Base-by-base conservation (phyloP, 2,329 filamentous ascomycete genomes). In the Aspergillus ibericus region DNA sequence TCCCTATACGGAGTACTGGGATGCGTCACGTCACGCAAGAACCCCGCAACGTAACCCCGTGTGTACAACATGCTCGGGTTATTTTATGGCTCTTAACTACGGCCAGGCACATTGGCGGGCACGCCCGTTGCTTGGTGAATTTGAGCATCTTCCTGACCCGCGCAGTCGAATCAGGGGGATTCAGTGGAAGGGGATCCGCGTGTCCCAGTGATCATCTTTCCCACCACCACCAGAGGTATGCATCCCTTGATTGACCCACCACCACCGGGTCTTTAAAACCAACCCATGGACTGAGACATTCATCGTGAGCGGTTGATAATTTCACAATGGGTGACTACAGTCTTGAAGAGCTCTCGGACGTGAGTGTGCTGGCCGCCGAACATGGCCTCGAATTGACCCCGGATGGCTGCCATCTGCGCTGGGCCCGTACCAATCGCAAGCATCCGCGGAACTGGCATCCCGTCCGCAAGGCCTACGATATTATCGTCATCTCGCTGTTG, bases 381-480 rank as follows among this genome's bases (percentile, higher is more conserved):
- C 38, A 53, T 42, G 36, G 40, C 9, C 51, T 53, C 2, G 51
- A 42, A 25, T 27, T 53, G 25, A 53, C 51, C 27, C 36, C 51
- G 13, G 51, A 53, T n/a, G 51, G 51, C n/a, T 32, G 40, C 18
- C 40, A 53, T 22, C 18, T 53, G 25, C 51, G 51, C 51, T 53
- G 51, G 51, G 38, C 36, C 10, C 38, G 40, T n/a, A 29, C 25
- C n/a, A 53, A 53, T 25, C 38, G 16, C 5, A 53, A 44, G 18
- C 51, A 53, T 15, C 51, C 51, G 36, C 51, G 51, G 15, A 53
- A 53, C 16, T 53, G 51, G 51, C 36, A 40, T 1, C 25, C 51
- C 18, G 18, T 27, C 10, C 38, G 51, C 16, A 53, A 53, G 13
- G 13, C 36, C 36, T 53, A 42, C 40, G 51, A 53, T 15, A 53